Conservation (phyloP, 129 eudicot genomes). For the Artemisia annua region DNA sequence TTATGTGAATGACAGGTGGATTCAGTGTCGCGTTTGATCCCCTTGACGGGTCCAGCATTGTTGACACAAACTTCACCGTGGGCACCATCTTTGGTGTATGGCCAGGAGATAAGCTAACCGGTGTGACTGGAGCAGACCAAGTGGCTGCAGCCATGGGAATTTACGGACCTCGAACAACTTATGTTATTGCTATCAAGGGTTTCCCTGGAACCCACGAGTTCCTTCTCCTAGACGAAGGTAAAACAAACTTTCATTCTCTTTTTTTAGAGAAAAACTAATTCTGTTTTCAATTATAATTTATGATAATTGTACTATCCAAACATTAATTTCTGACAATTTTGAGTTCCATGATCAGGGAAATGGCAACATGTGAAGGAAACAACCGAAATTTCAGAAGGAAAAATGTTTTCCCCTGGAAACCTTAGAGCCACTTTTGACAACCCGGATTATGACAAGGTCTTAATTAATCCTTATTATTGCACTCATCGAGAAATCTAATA, state of each 20-base stretch:
- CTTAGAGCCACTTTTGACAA: constrained; percentile 95
- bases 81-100: constrained; percentile 99
- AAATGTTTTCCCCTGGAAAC: constrained; percentile 98
- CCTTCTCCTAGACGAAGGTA: constrained; percentile 96
- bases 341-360: constrained; percentile 50
- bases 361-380: constrained; percentile 99
- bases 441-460: constrained; percentile 82
- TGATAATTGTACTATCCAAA: neutral
- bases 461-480: neutral
- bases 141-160: constrained; percentile 99
- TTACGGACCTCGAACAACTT: constrained; percentile 94
- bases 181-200: constrained; percentile 88
- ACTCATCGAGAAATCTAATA: constrained; percentile 15
- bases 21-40: constrained; percentile 99
- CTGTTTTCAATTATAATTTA: neutral
- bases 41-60: constrained; percentile 96
- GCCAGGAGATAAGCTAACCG: constrained; percentile 97
- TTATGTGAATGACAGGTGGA: constrained; percentile 57
- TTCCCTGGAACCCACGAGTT: constrained; percentile 91
- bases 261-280: neutral
- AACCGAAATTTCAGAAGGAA: constrained; percentile 90
- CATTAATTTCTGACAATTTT: neutral
- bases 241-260: neutral
- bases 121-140: constrained; percentile 85
- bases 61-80: constrained; percentile 96